phyloP scores from a whole-genome alignment of 257 asterid genomes.

The Capsicum rhomboideum region DNA sequence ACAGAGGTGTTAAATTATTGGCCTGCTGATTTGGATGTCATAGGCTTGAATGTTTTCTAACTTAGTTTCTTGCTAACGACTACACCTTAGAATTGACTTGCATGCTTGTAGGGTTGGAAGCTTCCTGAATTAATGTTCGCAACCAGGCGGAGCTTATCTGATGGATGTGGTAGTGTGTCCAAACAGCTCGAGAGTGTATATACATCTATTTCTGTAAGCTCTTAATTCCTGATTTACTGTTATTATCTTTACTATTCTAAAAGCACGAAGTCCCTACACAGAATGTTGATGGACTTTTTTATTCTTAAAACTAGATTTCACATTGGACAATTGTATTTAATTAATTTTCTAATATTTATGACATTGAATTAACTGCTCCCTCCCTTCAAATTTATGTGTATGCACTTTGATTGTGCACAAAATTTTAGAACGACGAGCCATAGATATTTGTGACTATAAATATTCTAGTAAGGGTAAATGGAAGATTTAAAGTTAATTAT shows the following conservation, averaged over 20 bases:
- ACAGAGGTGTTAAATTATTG: background rate
- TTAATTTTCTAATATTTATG: too few relatives aligned
- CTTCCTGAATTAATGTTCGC: conserved; percentile 91
- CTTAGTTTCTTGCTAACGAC: background rate
- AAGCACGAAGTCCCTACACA: background rate
- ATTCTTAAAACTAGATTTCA: background rate
- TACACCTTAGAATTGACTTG: background rate
- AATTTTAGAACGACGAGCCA: too few relatives aligned
- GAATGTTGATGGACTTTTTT: background rate
- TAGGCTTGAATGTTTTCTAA: background rate
- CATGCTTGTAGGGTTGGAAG: conserved; percentile 75
- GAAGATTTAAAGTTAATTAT: too few relatives aligned
- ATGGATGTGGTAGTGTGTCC: conserved; percentile 71
- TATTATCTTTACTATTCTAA: background rate
- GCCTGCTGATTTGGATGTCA: background rate
- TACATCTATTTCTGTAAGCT: conserved; percentile 60
- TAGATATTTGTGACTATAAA: too few relatives aligned
- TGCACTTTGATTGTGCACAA: too few relatives aligned
- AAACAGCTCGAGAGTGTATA: conserved; percentile 77
- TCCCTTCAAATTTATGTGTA: too few relatives aligned
- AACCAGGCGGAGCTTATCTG: conserved; percentile 79
- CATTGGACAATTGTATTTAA: too few relatives aligned
- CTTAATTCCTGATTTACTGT: conserved; percentile 1
- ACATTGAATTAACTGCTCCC: too few relatives aligned
- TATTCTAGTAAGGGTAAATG: too few relatives aligned